Base-by-base conservation (phyloP, 352 stramenopile species). In the Peronospora farinosa region DNA sequence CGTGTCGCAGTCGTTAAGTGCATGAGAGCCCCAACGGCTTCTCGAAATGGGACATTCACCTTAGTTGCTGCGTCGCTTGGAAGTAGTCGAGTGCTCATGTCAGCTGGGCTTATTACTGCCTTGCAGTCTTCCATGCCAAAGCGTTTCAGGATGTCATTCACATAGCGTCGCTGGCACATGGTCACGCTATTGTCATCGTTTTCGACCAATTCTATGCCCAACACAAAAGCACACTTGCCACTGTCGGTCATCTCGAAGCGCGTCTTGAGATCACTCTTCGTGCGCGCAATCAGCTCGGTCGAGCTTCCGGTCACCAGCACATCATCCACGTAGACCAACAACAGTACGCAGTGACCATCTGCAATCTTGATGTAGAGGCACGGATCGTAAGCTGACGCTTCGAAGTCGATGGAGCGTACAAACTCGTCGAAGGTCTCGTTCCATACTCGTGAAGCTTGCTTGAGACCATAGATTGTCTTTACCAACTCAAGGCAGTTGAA, bases 241-340 rank as follows among this genome's bases (percentile, higher is more conserved):
- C 51, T 55, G 30, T 67, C 58, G 8, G 51, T 59, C 52, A 62
- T 62, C 43, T 59, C 48, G 28, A 67, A 63, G 2, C 42, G 35
- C 9, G 36, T 35, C 32, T 54, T 69, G 23, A 69, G 39, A 3
- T 60, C 21, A 16, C 40, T 21, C 48, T 61, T 60, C 17, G 35
- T 15, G 21, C 50, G 23, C 5, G 23, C 35, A 23, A 61, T 62
- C 33, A 52, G 27, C 2, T 52, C 36, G 4, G 31, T 4, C 13
- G 43, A 63, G 31, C 54, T 63, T 7, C 42, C 43, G 5, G 48
- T 54, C 21, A 57, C 44, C 23, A 58, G 41, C 5, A 64, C 48
- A 9, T 58, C 43, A 32, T 58, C 48, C 36, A 64, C 49, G 32
- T 55, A 64, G 1, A 55, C 44, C 37, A 64, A 32, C 15, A 55